Evolutionary conservation across 228 moss, liverwort and hornwort genomes (phyloP), one percentile per base, ranked within the genome.

Genomic region (Sphagnum magellanicum): DNA sequence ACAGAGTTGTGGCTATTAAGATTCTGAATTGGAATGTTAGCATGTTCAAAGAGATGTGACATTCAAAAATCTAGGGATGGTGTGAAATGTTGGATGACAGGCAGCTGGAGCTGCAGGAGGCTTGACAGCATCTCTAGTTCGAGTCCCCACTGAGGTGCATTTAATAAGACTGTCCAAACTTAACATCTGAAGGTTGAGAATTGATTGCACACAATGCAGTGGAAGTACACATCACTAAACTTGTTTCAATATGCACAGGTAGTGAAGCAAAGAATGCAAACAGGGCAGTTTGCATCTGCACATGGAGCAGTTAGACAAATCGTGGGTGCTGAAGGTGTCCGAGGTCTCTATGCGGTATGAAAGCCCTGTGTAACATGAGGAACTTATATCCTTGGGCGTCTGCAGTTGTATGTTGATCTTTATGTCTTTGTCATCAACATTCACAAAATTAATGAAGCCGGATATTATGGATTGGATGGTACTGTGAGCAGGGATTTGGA

Each of bases 191-290:
- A 67, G 9, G 8, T n/a, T 53, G 51, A 14, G 16, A 4, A 6
- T 50, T 50, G 10, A 14, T 52, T 15, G 55, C 55, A 55, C 55
- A 55, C 55, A 8, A 55, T 8, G 55, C 8, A 12, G 55, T 8
- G 69, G 69, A 17, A n/a, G 8, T 7, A 63, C 47, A 16, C 16
- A 7, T 16, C 16, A 16, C 63, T 17, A 48, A 17, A 0, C 51
- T 59, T 58, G 50, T 0, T 55, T 64, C 6, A 16, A 58, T 53
- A 71, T 83, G 61, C 73, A 94, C 73, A 94, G 94, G 97, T 93
- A 78, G 94, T 98, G 65, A 98, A 98, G 85, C 98, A 98, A 73
- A 92, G 98, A 75, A 94, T 98, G 94, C 98, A 98, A 74, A 94
- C 98, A 46, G 87, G 94, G 61, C 94, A 98, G 63, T 98, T 98